Base-by-base conservation (phyloP, 169 alveolate genomes). In the Perkinsus chesapeaki region DNA sequence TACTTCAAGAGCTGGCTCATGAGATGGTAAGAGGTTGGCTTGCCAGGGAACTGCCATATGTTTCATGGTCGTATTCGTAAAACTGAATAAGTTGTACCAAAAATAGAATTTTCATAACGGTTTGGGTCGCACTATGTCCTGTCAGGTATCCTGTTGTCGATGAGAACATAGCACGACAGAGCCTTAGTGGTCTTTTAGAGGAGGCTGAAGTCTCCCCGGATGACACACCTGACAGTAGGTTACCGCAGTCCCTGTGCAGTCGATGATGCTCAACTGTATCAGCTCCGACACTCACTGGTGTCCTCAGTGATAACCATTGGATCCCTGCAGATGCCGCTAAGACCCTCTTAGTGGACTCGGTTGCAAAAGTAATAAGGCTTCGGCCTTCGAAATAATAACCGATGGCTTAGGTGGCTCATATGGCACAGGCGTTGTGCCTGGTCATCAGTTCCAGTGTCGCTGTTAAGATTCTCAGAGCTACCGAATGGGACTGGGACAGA, bases 1-100 rank as follows among this genome's bases (percentile, higher is more conserved):
- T 60, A 60, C 82, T 60, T 60, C 82, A 60, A 60, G 82, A 60
- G 82, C 82, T 60, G 82, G 82, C 82, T 60, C 23, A 60, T 60
- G 82, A 27, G 82, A 60, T 60, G 82, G 82, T 60, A 34, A 60
- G 82, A 9, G 23, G 5, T 43, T 9, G 23, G 5, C n/a, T n/a
- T n/a, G n/a, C n/a, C n/a, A n/a, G n/a, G n/a, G n/a, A n/a, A n/a
- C n/a, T n/a, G n/a, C n/a, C n/a, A n/a, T n/a, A n/a, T n/a, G n/a
- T n/a, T n/a, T n/a, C n/a, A n/a, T n/a, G n/a, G n/a, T n/a, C n/a
- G n/a, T n/a, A n/a, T n/a, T n/a, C n/a, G n/a, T n/a, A n/a, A n/a
- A n/a, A n/a, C n/a, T n/a, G n/a, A n/a, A n/a, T n/a, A n/a, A n/a
- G n/a, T n/a, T n/a, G n/a, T n/a, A n/a, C n/a, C n/a, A n/a, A n/a